Base-by-base conservation (phyloP, 805 yeast species). In the Nakazawaea molendinolei region DNA sequence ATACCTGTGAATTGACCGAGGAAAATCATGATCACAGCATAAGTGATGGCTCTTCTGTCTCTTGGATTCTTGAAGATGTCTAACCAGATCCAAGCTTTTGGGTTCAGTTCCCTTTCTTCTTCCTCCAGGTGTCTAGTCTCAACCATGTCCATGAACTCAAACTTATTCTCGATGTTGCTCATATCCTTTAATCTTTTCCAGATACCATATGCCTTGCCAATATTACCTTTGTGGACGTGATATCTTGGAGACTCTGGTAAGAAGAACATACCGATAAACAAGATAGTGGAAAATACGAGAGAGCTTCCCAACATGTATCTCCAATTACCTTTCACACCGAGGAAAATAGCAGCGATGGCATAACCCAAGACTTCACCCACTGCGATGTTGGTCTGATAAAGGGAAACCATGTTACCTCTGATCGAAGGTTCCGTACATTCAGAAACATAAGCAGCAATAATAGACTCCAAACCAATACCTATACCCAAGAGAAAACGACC, bases 1-100 rank as follows among this genome's bases (percentile, higher is more conserved):
- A 77, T 71, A 62, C 84, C 84, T 4, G 83, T 76, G 58, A 77
- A 67, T 53, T 77, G 85, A 34, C 80, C 80, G 38, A 75, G 60
- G 45, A 69, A 55, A 38, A 75, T 65, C 81, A 76, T 75, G 45
- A 71, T 65, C 35, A 62, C 61, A 8, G 82, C 67, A 51, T 75
- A 76, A 15, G 73, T 54, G 30, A 77, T 60, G 8, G 83, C 79
- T 49, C 83, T 70, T 45, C 83, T 68, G 51, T 70, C 71, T 54
- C 85, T 69, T 31, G 79, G 69, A 36, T 69, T 61, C 10, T 65
- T 60, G 55, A 77, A 54, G 43, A 78, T 61, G 43, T 77, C 83
- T 29, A 65, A 43, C 59, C 71, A 65, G 7, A 34, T 22, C 4
- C 8, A 10, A 18, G 12, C 15, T 14, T 13, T 21, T 6, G 28